phyloP scores from a whole-genome alignment of 2,329 filamentous ascomycete species.

The Aspergillus vadensis region DNA sequence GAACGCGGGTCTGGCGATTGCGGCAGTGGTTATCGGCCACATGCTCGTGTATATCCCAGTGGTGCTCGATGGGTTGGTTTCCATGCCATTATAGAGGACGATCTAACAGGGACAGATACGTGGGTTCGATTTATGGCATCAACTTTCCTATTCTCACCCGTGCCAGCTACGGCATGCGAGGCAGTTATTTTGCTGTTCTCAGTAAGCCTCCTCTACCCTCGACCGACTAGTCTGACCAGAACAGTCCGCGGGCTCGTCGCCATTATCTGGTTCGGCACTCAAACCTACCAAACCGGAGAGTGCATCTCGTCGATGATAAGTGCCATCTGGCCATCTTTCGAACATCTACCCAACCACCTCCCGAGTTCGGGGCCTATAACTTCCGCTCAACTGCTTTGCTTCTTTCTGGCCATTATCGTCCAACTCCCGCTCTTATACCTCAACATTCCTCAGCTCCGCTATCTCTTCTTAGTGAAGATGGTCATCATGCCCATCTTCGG shows the following conservation, averaged over 20 bases:
- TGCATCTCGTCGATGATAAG: conserved; percentile 15
- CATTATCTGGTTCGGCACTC: conserved; percentile 19
- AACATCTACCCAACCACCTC: conserved; percentile 13
- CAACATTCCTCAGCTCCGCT: conserved; percentile 11
- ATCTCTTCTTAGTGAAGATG: conserved; percentile 16
- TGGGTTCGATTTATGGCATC: conserved; percentile 18
- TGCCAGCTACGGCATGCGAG: conserved; percentile 18
- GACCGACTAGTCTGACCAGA: too few relatives aligned
- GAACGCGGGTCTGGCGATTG: conserved; percentile 16
- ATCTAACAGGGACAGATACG: conserved; percentile 7
- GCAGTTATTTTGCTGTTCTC: conserved; percentile 19
- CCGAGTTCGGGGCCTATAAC: conserved; percentile 8
- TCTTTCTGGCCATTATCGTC: conserved; percentile 17
- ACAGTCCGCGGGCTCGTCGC: conserved; percentile 14
- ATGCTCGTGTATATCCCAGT: conserved; percentile 16
- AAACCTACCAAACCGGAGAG: conserved; percentile 16
- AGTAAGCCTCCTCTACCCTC: too few relatives aligned
- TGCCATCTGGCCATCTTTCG: conserved; percentile 19
- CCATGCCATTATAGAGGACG: not conserved
- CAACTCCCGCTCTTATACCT: conserved; percentile 14
- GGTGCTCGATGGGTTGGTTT: conserved; percentile 14
- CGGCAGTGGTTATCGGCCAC: conserved; percentile 15
- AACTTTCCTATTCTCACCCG: conserved; percentile 18
- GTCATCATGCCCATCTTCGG: conserved; percentile 18
- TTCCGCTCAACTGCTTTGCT: conserved; percentile 14